These are phyloP conservation scores for Diplodia intermedia DNA, from an alignment of 2,329 filamentous ascomycete species.

Conservation along the genomic window DNA sequence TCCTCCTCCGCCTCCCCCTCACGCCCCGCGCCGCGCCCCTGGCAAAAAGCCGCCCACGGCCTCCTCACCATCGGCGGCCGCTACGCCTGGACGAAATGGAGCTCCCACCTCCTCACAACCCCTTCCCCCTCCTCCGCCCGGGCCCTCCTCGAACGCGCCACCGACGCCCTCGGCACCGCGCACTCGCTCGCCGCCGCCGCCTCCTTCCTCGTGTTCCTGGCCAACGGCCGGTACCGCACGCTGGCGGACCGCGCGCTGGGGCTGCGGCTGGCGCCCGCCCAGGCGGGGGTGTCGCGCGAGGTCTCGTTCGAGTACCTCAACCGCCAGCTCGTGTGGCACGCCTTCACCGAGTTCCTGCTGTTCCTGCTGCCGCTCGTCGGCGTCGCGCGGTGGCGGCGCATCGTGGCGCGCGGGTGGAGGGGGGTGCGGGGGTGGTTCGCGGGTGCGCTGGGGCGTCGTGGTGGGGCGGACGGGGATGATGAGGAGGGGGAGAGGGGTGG, in stretches of 20 bases:
- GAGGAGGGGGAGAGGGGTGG: slow-evolving; percentile 48
- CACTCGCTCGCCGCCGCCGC: slow-evolving; percentile 83
- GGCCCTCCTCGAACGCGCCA: slow-evolving; percentile 68
- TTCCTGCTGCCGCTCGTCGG: slow-evolving; percentile 97
- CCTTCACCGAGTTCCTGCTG: slow-evolving; percentile 98
- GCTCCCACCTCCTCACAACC: too few species aligned
- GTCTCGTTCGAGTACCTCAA: slow-evolving; percentile 98
- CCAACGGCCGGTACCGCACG: slow-evolving; percentile 90
- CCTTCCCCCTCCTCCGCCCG: neutral
- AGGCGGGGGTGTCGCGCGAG: slow-evolving; percentile 77
- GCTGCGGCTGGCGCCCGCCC: slow-evolving; percentile 84
- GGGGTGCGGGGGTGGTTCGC: slow-evolving; percentile 72
- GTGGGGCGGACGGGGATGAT: slow-evolving; percentile 56
- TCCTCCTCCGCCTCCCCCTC: slow-evolving; percentile 38
- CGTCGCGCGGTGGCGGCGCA: slow-evolving; percentile 89
- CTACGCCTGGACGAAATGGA: slow-evolving; percentile 90
- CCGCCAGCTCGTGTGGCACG: slow-evolving; percentile 97
- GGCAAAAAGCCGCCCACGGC: slow-evolving; percentile 86
- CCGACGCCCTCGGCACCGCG: slow-evolving; percentile 70
- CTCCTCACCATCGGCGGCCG: slow-evolving; percentile 83
- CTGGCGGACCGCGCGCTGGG: slow-evolving; percentile 83
- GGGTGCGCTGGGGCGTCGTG: slow-evolving; percentile 41
- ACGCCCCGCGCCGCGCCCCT: slow-evolving; percentile 74
- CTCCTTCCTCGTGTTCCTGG: slow-evolving; percentile 89
- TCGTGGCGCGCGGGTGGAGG: slow-evolving; percentile 86